Percentiles rank a stretch among this genome's conserved stretches.
Conservation (phyloP, 2,329 filamentous ascomycete species). For the Talaromyces amestolkiae region DNA sequence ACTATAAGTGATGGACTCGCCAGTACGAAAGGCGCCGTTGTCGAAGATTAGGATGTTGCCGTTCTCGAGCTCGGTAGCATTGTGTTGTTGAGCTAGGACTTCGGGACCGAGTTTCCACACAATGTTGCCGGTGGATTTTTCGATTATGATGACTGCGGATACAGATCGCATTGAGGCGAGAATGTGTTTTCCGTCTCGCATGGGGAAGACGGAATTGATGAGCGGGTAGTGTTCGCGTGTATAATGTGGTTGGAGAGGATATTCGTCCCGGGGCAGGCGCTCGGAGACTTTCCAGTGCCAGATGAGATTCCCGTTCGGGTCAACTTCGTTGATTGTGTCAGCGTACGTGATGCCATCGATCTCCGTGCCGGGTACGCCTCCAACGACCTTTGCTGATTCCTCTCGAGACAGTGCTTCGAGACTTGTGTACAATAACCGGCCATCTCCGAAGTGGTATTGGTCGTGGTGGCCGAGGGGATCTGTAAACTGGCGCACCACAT, state of each 20-base stretch:
- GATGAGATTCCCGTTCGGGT: constrained; percentile 38
- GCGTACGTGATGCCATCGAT: constrained; percentile 27
- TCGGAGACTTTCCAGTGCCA: constrained; percentile 48
- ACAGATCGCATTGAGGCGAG: constrained; percentile 45
- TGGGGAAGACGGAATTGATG: constrained; percentile 45
- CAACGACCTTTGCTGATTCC: constrained; percentile 38
- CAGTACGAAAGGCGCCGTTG: constrained; percentile 45
- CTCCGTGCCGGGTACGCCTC: constrained; percentile 44
- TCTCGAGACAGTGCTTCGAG: constrained; percentile 40
- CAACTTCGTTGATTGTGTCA: constrained; percentile 47
- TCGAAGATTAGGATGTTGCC: constrained; percentile 49
- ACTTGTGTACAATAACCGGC: constrained; percentile 44
- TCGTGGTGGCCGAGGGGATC: constrained; percentile 49
- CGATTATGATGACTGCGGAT: constrained; percentile 46
- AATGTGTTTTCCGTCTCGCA: constrained; percentile 42
- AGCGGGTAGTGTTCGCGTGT: constrained; percentile 41
- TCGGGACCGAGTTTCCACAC: constrained; percentile 44
- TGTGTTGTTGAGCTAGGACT: constrained; percentile 47
- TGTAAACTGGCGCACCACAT: constrained; percentile 40
- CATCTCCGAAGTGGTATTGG: constrained; percentile 46
- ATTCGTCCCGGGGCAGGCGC: constrained; percentile 39
- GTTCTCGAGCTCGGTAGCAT: constrained; percentile 42
- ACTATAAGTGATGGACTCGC: constrained; percentile 43
- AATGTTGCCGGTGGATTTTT: constrained; percentile 40
- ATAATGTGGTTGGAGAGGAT: constrained; percentile 37